Evolutionary conservation across 169 alveolate genomes (phyloP).

Genomic region (Eimeria brunetti): DNA sequence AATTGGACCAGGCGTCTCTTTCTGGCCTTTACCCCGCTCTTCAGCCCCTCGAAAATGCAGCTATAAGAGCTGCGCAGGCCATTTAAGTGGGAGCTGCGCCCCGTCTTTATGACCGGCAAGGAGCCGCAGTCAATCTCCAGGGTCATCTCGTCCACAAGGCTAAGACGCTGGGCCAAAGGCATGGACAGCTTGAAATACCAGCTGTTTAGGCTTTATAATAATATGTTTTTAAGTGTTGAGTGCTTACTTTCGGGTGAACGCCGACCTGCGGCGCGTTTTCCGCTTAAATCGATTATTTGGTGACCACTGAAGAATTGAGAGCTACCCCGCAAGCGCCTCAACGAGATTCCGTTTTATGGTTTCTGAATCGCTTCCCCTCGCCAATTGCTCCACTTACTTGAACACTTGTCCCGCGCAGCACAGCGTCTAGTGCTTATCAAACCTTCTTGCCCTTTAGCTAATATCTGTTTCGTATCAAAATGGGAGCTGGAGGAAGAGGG

Average conservation of each 20-base stretch:
- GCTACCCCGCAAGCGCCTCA: neutral
- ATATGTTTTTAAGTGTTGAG: neutral
- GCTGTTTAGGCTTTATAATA: neutral
- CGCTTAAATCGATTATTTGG: neutral
- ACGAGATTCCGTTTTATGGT: neutral
- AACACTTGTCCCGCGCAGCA: neutral
- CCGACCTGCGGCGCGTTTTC: neutral
- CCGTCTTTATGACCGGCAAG: neutral
- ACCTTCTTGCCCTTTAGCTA: neutral
- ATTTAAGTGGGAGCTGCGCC: neutral
- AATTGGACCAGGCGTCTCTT: neutral
- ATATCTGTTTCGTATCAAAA: neutral
- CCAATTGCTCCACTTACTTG: neutral
- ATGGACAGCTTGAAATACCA: neutral
- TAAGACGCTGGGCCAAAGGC: neutral
- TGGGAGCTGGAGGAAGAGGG: slow-evolving; percentile 54
- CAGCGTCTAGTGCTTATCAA: neutral
- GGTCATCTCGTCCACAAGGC: slow-evolving; percentile 16
- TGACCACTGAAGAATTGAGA: neutral
- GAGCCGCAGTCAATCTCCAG: neutral
- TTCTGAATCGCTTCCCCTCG: neutral
- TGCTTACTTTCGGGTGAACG: neutral
- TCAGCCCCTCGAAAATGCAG: neutral
- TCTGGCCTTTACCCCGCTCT: neutral
- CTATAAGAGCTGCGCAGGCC: neutral